phyloP scores from a whole-genome alignment of 2,329 filamentous ascomycete genomes.

The Trichoderma simmonsii region DNA sequence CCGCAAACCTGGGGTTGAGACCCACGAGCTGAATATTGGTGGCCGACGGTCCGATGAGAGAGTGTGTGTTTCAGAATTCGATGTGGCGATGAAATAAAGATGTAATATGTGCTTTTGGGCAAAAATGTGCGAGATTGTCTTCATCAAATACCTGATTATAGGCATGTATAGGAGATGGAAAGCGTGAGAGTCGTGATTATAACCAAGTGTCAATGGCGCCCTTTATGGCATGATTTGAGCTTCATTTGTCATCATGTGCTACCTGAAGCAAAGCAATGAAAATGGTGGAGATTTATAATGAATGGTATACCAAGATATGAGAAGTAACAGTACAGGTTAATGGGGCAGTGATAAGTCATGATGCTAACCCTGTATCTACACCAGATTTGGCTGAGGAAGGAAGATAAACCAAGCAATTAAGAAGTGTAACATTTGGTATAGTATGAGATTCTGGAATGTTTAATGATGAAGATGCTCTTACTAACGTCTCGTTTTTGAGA shows the following conservation, averaged over 20 bases:
- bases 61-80: too few species aligned
- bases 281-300: rapidly evolving
- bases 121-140: rapidly evolving
- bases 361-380: background rate
- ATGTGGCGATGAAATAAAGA: background rate
- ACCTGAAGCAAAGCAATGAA: background rate
- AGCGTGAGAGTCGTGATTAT: background rate
- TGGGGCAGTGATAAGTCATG: background rate
- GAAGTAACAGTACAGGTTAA: background rate
- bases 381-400: background rate
- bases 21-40: background rate
- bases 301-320: background rate
- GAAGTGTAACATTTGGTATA: too few species aligned
- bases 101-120: background rate
- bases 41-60: background rate
- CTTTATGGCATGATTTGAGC: background rate
- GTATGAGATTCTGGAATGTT: too few species aligned
- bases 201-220: background rate
- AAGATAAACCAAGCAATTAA: background rate
- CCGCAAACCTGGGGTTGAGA: background rate
- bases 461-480: too few species aligned
- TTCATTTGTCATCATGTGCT: background rate
- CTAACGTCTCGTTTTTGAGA: background rate
- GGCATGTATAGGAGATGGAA: background rate
- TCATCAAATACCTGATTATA: background rate